These are phyloP conservation scores for Dentipellis sp. DNA, from an alignment of 768 basidiomycete genomes.

Conservation along the genomic window DNA sequence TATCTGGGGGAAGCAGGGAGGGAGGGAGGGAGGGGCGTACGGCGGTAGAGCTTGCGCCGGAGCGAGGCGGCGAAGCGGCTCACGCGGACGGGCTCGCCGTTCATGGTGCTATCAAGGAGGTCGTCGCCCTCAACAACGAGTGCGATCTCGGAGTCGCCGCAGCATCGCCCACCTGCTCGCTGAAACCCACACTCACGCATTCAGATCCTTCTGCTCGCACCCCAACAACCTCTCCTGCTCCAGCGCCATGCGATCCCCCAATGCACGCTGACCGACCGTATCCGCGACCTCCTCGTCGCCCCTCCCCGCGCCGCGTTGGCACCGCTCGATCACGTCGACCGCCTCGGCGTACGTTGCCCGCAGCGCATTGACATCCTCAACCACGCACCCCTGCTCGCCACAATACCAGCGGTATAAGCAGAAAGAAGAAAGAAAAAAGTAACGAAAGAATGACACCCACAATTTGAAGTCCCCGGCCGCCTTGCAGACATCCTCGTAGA, in stretches of 20 bases:
- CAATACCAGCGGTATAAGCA: too few species aligned
- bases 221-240: constrained; percentile 82
- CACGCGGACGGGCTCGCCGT: constrained; percentile 64
- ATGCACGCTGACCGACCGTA: constrained; percentile 75
- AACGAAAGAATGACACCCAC: constrained; percentile 36
- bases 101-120: constrained; percentile 65
- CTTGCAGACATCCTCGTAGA: constrained; percentile 73
- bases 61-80: constrained; percentile 77
- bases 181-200: constrained; percentile 47
- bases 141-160: constrained; percentile 89
- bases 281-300: constrained; percentile 60
- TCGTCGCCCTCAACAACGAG: constrained; percentile 89
- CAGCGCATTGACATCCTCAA: too few species aligned
- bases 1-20: neutral
- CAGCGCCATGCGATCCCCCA: constrained; percentile 53
- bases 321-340: constrained; percentile 51
- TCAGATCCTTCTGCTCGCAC: constrained; percentile 70
- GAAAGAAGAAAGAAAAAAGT: too few species aligned
- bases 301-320: constrained; percentile 59
- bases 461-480: constrained; percentile 77
- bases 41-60: constrained; percentile 75
- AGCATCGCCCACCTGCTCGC: neutral
- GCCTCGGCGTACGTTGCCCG: constrained; percentile 69
- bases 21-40: constrained; percentile 26
- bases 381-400: too few species aligned